phyloP scores from a whole-genome alignment of 2,329 filamentous ascomycete species.

The Lachnellula subtilissima region DNA sequence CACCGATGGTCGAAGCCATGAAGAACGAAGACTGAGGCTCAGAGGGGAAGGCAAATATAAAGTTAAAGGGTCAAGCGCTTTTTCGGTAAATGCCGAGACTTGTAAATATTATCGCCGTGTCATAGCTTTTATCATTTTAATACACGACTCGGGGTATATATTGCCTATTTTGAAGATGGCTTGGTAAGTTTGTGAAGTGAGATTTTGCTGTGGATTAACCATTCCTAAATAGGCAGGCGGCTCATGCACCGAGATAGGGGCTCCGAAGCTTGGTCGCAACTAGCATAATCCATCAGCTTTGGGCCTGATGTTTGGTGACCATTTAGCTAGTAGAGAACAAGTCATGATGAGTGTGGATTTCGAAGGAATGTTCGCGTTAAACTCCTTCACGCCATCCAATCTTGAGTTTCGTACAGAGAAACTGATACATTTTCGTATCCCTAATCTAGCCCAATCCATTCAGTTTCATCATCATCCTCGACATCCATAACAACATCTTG shows the following conservation, averaged over 20 bases:
- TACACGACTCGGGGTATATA: not conserved
- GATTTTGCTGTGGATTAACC: not conserved
- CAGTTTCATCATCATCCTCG: constrained; percentile 38
- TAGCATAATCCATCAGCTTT: too few relatives aligned
- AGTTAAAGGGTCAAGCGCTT: too few relatives aligned
- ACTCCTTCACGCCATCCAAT: too few relatives aligned
- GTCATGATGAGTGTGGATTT: too few relatives aligned
- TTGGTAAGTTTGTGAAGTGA: not conserved
- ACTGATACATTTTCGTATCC: not conserved
- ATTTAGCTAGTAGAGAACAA: too few relatives aligned
- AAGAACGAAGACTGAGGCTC: too few relatives aligned
- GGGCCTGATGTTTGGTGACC: too few relatives aligned
- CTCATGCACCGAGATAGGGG: not conserved
- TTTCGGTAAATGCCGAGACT: too few relatives aligned
- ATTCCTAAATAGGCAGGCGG: not conserved
- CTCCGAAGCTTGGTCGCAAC: too few relatives aligned
- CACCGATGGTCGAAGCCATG: not conserved
- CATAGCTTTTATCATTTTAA: too few relatives aligned
- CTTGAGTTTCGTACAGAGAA: not conserved
- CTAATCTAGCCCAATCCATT: constrained; percentile 51
- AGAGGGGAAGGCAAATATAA: not conserved
- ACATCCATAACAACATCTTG: constrained; percentile 33
- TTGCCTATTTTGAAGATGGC: not conserved
- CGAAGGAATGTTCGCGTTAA: too few relatives aligned
- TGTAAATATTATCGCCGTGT: too few relatives aligned